These are phyloP conservation scores for Cornus controversa DNA, from an alignment of 148 eudicot species.

Conservation along the genomic window DNA sequence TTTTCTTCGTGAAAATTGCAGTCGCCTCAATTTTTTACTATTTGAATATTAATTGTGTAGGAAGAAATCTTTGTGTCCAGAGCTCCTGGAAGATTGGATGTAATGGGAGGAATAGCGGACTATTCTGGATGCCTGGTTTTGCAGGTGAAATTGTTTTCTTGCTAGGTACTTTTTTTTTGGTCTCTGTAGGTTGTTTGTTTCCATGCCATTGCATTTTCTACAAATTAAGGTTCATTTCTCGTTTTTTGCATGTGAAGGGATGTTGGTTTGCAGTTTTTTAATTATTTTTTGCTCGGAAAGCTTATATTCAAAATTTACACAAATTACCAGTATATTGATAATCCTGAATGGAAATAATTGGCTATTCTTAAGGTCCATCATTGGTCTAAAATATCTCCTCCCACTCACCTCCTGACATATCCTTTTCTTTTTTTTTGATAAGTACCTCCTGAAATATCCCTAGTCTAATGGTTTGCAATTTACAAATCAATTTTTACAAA, in stretches of 20 bases:
- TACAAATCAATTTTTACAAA: neutral
- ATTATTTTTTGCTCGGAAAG: neutral
- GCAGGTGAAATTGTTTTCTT: constrained; percentile 57
- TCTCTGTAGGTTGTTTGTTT: neutral
- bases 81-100: constrained; percentile 99
- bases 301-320: too few species aligned
- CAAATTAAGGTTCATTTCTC: neutral
- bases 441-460: neutral
- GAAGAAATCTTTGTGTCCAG: constrained; percentile 92
- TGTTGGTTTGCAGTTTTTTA: neutral
- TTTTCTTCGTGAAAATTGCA: neutral
- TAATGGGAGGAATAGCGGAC: constrained; percentile 98
- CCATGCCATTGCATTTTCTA: neutral
- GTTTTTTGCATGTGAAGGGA: neutral
- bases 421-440: too few species aligned
- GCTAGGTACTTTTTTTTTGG: neutral
- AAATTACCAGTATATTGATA: neutral
- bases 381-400: neutral
- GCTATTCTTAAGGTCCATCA: neutral
- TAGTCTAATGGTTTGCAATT: neutral
- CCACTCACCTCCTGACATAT: neutral
- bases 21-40: neutral
- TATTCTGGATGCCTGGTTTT: constrained; percentile 98
- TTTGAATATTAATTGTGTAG: constrained; percentile 30
- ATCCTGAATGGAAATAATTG: neutral